Percentiles rank a stretch among this genome's conserved stretches.
These are phyloP conservation scores for Aurantiochytrium sp. DNA, from an alignment of 108 stramenopile genomes.

Conservation along the genomic window DNA sequence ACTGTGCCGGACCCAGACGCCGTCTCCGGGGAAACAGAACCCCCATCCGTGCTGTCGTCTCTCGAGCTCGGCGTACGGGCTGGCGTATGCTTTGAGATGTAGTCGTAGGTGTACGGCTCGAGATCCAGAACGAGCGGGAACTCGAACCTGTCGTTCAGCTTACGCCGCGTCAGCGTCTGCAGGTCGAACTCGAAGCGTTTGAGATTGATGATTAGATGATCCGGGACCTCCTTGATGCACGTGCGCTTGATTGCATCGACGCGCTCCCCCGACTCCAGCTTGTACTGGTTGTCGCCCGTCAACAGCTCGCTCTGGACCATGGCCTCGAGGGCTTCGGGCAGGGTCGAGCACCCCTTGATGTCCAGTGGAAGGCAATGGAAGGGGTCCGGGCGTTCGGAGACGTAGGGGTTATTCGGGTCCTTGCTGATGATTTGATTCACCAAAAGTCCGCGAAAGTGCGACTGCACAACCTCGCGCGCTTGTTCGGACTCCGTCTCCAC, in stretches of 20 bases:
- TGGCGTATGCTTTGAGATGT: neutral
- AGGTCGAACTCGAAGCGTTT: conserved; percentile 68
- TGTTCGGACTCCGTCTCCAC: conserved; percentile 32
- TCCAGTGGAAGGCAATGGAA: neutral
- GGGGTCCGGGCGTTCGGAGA: conserved; percentile 47
- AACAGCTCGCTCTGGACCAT: conserved; percentile 21
- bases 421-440: conserved; percentile 16
- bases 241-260: conserved; percentile 36
- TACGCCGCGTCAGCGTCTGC: conserved; percentile 52
- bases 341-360: neutral
- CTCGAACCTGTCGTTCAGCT: conserved; percentile 57
- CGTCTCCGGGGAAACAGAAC: neutral
- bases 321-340: neutral
- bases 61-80: neutral
- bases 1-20: neutral
- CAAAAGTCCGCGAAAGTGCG: neutral
- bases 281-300: conserved; percentile 47
- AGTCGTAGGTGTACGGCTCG: conserved; percentile 46
- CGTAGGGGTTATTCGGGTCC: neutral
- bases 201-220: conserved; percentile 56
- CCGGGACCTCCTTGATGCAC: conserved; percentile 37
- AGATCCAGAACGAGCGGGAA: conserved; percentile 58
- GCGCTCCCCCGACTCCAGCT: conserved; percentile 27
- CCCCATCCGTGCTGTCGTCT: neutral
- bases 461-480: neutral